Evolutionary conservation across 305 asterid species (phyloP).

Genomic region (Fraxinus baroniana): DNA sequence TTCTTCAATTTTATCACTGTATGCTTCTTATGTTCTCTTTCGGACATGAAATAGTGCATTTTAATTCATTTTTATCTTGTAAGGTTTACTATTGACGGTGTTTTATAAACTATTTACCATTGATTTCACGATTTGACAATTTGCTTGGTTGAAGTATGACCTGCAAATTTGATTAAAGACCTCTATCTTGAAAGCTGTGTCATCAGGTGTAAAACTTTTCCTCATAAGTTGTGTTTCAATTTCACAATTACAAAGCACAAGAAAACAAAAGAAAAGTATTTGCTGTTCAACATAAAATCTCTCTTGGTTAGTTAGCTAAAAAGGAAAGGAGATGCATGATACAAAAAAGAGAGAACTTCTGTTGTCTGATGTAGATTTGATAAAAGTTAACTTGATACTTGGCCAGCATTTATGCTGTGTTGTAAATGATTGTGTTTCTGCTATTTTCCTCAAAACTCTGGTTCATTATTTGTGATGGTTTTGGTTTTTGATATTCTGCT

Average conservation of each 20-base stretch:
- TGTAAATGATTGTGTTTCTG: neutral
- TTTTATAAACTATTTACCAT: neutral
- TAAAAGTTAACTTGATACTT: neutral
- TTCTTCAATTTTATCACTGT: neutral
- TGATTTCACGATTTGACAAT: neutral
- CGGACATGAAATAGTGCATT: neutral
- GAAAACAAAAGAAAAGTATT: conserved; percentile 2
- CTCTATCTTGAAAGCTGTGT: neutral
- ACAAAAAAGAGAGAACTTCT: conserved; percentile 14
- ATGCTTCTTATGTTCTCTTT: neutral
- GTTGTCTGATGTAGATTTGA: conserved; percentile 3
- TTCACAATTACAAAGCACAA: conserved; percentile 7
- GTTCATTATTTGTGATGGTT: conserved; percentile 20
- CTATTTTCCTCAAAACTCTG: conserved; percentile 14
- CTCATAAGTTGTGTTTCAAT: neutral
- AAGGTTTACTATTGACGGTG: neutral
- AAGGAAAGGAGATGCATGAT: neutral
- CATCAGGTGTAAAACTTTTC: neutral
- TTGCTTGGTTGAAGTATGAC: conserved; percentile 24
- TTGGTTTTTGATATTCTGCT: conserved; percentile 18
- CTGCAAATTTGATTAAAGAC: conserved; percentile 13
- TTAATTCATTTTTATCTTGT: neutral
- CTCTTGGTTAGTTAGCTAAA: neutral
- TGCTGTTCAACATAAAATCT: conserved; percentile 1
- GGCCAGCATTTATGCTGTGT: neutral